Evolutionary conservation across 2,329 filamentous ascomycete genomes (phyloP).

Genomic region (Trichoderma polysporum): DNA sequence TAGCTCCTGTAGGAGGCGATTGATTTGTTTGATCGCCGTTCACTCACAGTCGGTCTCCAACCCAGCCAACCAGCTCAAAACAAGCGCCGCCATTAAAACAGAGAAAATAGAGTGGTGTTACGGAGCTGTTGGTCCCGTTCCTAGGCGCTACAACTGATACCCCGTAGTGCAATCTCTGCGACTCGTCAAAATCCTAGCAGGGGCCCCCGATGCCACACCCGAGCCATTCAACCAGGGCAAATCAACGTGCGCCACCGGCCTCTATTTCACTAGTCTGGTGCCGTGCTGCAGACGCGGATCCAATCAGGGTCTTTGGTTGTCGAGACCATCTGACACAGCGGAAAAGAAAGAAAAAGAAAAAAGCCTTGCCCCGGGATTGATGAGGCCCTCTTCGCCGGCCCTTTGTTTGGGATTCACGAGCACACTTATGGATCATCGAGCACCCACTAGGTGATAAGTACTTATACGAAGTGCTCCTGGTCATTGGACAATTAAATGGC

Average conservation of each 20-base stretch:
- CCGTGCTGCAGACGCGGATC: conserved; percentile 3
- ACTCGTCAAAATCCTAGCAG: conserved; percentile 15
- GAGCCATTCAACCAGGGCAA: conserved; percentile 11
- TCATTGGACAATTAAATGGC: not conserved
- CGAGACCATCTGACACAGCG: conserved; percentile 1
- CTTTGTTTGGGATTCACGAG: not conserved
- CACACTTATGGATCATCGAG: not conserved
- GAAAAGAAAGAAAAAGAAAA: not conserved
- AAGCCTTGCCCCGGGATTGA: conserved; percentile 4
- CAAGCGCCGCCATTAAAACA: not conserved
- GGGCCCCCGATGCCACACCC: conserved; percentile 10
- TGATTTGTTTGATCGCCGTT: not conserved
- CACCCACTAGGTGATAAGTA: not conserved
- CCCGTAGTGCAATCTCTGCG: conserved; percentile 19
- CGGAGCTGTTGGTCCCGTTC: not conserved
- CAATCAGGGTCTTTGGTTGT: conserved; percentile 7
- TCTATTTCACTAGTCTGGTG: conserved; percentile 5
- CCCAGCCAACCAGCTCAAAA: not conserved
- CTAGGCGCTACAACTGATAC: conserved; percentile 3
- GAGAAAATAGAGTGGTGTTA: not conserved
- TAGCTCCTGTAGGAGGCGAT: not conserved
- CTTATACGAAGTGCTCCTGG: not conserved
- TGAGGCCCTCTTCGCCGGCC: too few relatives aligned
- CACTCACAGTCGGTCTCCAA: not conserved
- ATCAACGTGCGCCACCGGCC: conserved; percentile 15